Evolutionary conservation across 768 basidiomycete genomes (phyloP).

Genomic region (Cantharellus cinnabarinus): DNA sequence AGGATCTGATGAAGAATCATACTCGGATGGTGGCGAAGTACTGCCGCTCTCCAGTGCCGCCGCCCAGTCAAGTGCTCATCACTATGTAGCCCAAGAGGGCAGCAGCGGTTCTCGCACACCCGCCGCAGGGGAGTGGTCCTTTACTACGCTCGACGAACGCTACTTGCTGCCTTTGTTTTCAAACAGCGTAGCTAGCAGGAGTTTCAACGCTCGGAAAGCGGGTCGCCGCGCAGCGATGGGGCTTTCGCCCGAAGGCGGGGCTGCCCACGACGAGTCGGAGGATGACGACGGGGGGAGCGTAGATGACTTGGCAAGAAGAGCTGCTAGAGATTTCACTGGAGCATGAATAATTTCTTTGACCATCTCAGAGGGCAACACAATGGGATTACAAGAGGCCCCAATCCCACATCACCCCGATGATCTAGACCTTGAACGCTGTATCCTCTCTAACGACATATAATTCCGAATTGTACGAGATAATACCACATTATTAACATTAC

Average conservation of each 20-base stretch:
- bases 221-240: conserved; percentile 6
- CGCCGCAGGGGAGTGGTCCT: conserved; percentile 31
- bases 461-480: neutral
- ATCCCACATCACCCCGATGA: too few species aligned
- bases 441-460: neutral
- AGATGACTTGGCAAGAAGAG: neutral
- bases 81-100: neutral
- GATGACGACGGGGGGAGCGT: neutral
- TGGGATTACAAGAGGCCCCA: neutral
- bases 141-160: conserved; percentile 85
- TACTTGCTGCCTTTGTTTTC: conserved; percentile 86
- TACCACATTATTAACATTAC: neutral
- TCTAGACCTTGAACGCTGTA: neutral
- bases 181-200: conserved; percentile 73
- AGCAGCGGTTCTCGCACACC: neutral
- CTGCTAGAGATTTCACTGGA: neutral
- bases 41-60: conserved; percentile 40
- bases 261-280: neutral
- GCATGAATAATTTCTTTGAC: neutral
- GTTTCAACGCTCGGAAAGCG: conserved; percentile 48
- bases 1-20: conserved; percentile 44
- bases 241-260: neutral
- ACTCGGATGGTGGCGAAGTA: conserved; percentile 57
- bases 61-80: neutral
- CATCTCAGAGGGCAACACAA: neutral